phyloP scores from a whole-genome alignment of 1,284 basidiomycete species.

The Sanghuangporus baumii region DNA sequence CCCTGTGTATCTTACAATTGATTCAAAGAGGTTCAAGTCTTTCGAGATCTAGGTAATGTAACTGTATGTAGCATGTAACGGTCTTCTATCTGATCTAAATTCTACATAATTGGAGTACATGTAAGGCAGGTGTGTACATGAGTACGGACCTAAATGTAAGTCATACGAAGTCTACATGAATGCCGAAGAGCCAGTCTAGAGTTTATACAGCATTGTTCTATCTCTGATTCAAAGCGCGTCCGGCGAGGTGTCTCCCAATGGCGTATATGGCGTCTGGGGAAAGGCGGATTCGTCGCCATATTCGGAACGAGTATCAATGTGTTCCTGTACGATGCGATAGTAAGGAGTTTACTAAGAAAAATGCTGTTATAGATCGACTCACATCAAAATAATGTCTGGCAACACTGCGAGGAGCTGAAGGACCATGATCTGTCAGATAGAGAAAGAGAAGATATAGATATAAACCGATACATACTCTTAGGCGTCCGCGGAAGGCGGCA shows the following conservation, averaged over 20 bases:
- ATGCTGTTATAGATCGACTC: slow-evolving; percentile 24
- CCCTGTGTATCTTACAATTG: neutral
- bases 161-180: neutral
- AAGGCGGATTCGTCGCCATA: slow-evolving; percentile 63
- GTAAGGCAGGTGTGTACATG: neutral
- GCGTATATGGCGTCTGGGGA: slow-evolving; percentile 55
- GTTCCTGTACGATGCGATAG: slow-evolving; percentile 45
- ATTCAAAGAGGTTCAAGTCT: neutral
- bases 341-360: neutral
- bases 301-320: slow-evolving; percentile 64
- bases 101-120: neutral
- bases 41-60: neutral
- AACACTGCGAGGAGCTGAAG: slow-evolving; percentile 77
- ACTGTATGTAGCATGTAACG: neutral
- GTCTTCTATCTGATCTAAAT: neutral
- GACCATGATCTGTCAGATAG: slow-evolving; percentile 21
- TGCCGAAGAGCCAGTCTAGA: neutral
- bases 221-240: slow-evolving; percentile 49
- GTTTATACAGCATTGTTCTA: neutral
- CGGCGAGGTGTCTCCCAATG: slow-evolving; percentile 72
- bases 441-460: slow-evolving; percentile 7
- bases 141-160: neutral
- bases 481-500: slow-evolving; percentile 87
- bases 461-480: slow-evolving; percentile 52
- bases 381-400: slow-evolving; percentile 94